These are phyloP conservation scores for Penicillium sumatraense DNA, from an alignment of 2,329 filamentous ascomycete genomes.

Conservation along the genomic window DNA sequence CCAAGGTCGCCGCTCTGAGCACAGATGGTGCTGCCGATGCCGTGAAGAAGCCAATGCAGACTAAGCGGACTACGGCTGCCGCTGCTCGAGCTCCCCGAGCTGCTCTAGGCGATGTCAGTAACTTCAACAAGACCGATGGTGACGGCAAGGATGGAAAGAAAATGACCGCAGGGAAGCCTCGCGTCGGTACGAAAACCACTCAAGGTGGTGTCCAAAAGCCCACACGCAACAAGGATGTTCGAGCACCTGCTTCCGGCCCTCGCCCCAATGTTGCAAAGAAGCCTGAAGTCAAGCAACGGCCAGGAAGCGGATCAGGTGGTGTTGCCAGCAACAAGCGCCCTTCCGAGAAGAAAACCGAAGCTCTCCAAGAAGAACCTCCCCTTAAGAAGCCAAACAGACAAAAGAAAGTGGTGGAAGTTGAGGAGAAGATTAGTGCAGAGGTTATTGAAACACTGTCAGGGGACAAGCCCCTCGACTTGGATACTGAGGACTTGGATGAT, in stretches of 20 bases:
- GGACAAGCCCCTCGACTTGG: slow-evolving; percentile 62
- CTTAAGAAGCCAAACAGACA: slow-evolving; percentile 68
- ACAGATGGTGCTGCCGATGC: slow-evolving; percentile 61
- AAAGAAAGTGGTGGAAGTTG: slow-evolving; percentile 43
- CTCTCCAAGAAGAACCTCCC: slow-evolving; percentile 62
- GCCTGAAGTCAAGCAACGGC: slow-evolving; percentile 68
- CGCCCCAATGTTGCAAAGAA: slow-evolving; percentile 72
- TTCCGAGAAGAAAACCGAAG: slow-evolving; percentile 61
- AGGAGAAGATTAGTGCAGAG: slow-evolving; percentile 52
- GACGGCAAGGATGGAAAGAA: slow-evolving; percentile 72
- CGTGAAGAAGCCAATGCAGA: slow-evolving; percentile 67
- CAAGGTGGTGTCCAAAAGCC: slow-evolving; percentile 83
- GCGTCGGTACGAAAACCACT: slow-evolving; percentile 75
- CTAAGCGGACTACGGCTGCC: slow-evolving; percentile 67
- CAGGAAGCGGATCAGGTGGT: slow-evolving; percentile 72
- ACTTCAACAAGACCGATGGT: slow-evolving; percentile 71
- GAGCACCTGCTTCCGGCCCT: slow-evolving; percentile 63
- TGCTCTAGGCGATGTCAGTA: slow-evolving; percentile 92
- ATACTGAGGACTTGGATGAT: slow-evolving; percentile 86
- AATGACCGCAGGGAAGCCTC: slow-evolving; percentile 63
- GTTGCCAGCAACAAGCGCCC: slow-evolving; percentile 67
- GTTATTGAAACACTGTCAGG: no score
- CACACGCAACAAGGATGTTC: slow-evolving; percentile 60
- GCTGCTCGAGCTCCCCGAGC: slow-evolving; percentile 65
- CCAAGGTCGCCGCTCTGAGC: slow-evolving; percentile 77